These are phyloP conservation scores for Westerdykella ornata DNA, from an alignment of 2,329 filamentous ascomycete genomes.

Conservation along the genomic window DNA sequence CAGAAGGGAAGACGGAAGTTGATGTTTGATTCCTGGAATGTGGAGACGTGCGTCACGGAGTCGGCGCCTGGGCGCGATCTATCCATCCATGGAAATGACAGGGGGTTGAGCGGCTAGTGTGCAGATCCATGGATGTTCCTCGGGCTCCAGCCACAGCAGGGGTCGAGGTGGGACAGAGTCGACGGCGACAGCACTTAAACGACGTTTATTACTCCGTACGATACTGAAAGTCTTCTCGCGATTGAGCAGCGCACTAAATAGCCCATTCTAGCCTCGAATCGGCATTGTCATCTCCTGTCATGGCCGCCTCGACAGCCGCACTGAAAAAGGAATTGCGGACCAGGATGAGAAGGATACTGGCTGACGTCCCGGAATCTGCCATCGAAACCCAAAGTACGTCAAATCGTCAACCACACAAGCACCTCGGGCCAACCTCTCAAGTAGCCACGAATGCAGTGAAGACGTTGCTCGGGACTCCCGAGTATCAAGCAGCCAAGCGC, in stretches of 20 bases:
- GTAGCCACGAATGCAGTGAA: slow-evolving; percentile 61
- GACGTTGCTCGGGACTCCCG: slow-evolving; percentile 58
- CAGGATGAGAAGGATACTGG: slow-evolving; percentile 61
- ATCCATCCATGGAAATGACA: slow-evolving; percentile 7
- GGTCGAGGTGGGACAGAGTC: slow-evolving; percentile 1
- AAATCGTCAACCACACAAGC: background rate
- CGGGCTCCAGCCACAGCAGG: slow-evolving; percentile 8
- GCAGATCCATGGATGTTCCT: slow-evolving; percentile 22
- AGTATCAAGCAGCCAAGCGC: slow-evolving; percentile 66
- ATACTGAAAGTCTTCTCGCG: background rate
- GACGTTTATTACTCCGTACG: background rate
- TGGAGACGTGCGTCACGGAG: slow-evolving; percentile 9
- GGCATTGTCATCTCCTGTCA: slow-evolving; percentile 6
- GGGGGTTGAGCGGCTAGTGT: slow-evolving; percentile 15
- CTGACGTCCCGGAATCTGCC: slow-evolving; percentile 54
- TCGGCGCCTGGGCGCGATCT: background rate
- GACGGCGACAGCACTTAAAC: background rate
- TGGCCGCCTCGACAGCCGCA: slow-evolving; percentile 54
- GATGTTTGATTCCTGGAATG: slow-evolving; percentile 7
- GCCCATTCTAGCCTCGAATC: background rate
- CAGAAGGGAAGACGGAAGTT: slow-evolving; percentile 3
- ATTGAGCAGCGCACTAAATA: background rate
- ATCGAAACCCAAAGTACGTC: slow-evolving; percentile 63
- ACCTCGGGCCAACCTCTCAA: slow-evolving; percentile 6
- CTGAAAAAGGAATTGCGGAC: slow-evolving; percentile 72